Evolutionary conservation across 73 alveolate genomes (phyloP), one percentile per base, ranked within the genome.

Genomic region (Durusdinium trenchii): DNA sequence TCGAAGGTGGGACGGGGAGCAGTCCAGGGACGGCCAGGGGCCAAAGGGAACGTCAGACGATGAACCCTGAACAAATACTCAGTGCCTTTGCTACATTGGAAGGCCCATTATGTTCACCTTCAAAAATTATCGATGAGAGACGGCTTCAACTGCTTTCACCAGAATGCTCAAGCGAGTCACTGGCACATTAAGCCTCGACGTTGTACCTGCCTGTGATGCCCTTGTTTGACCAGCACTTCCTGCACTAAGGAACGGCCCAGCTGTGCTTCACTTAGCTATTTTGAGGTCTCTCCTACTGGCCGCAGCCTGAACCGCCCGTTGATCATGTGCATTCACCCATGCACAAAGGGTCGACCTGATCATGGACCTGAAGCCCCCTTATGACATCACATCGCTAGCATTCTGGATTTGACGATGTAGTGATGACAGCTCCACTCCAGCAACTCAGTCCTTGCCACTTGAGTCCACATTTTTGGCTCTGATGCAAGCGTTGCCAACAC

Each of bases 401-500:
- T n/a, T n/a, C n/a, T n/a, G n/a, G n/a, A n/a, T n/a, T n/a, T n/a
- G n/a, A n/a, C n/a, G n/a, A n/a, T n/a, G n/a, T n/a, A n/a, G n/a
- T n/a, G n/a, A n/a, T n/a, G n/a, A n/a, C n/a, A n/a, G n/a, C n/a
- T n/a, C n/a, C n/a, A n/a, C n/a, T n/a, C n/a, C n/a, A n/a, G 73
- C 18, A 60, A 32, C 12, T 16, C 69, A 16, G 85, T 73, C 85
- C 85, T 73, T 42, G 16, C 87, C 87, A 45, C 10, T 42, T 45
- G 42, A 54, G 0, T 40, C 62, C 5, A 3, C 87, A 20, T 43
- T 45, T 35, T 1, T 9, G 10, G 26, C 54, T 18, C 45, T 54
- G 40, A 76, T 40, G 61, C 87, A 76, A 45, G 62, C 45, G 87
- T 60, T 76, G 87, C 87, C 87, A 45, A 76, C 62, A 35, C 87